phyloP scores from a whole-genome alignment of 495 filamentous ascomycete genomes.

The Schizothecium vesticola region DNA sequence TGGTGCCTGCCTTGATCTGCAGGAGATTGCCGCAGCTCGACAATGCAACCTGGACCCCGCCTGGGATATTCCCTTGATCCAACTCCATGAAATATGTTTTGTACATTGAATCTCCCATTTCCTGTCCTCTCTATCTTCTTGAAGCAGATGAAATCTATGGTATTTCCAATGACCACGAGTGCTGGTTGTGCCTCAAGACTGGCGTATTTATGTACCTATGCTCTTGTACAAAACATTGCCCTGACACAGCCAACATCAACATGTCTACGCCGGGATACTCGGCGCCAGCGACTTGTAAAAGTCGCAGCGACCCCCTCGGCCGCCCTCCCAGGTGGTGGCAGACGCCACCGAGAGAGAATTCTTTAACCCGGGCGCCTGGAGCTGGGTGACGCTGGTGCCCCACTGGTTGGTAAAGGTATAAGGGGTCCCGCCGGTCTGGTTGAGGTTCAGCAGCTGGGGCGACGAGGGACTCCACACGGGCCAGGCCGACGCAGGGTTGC shows the following conservation, averaged over 20 bases:
- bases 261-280: slow-evolving; percentile 34
- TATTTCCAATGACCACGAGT: no score
- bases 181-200: no score
- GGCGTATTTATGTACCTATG: no score
- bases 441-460: slow-evolving; percentile 47
- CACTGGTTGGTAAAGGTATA: slow-evolving; percentile 18
- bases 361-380: slow-evolving; percentile 34
- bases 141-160: no score
- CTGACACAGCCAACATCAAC: no score
- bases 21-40: background rate
- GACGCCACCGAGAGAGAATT: slow-evolving; percentile 46
- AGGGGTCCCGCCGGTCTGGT: slow-evolving; percentile 47
- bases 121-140: no score
- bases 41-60: background rate
- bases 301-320: slow-evolving; percentile 49
- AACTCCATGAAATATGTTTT: background rate
- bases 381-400: slow-evolving; percentile 31
- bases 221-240: no score
- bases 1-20: background rate
- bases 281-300: slow-evolving; percentile 47
- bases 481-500: slow-evolving; percentile 27
- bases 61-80: background rate
- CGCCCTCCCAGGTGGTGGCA: slow-evolving; percentile 52
- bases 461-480: slow-evolving; percentile 29
- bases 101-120: background rate